Base-by-base conservation (phyloP, 2,329 filamentous ascomycete genomes). In the Diaporthe destruens region DNA sequence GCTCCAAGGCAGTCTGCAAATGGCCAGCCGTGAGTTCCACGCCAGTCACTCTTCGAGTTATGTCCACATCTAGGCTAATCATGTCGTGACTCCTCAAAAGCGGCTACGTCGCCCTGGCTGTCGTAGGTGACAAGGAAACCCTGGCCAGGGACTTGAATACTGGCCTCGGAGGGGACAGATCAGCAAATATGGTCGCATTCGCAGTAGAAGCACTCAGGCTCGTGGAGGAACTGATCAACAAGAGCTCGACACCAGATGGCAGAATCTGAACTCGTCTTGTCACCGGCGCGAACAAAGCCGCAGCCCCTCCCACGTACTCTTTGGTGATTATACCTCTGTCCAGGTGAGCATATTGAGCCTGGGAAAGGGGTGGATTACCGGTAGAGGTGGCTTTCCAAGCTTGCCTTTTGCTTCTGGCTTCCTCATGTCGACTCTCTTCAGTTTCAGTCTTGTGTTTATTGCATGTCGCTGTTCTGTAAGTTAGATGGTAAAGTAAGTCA, bases 41-140 rank as follows among this genome's bases (percentile, higher is more conserved):
- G n/a, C n/a, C 20, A 9, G 23, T 12, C 44, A 32, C n/a, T 11
- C 20, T 55, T 49, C 29, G 29, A 29, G 29, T 29, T 29, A 12
- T 39, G 36, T 34, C 32, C 20, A 12, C 23, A n/a, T 20, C 5
- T n/a, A 23, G 6, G n/a, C 29, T 32, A 20, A 49, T 34, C 29
- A n/a, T n/a, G n/a, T n/a, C n/a, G 66, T 36, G 51, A 36, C 36
- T 29, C 2, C 18, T 2, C 20, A 18, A 11, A 53, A 87, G 85
- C 11, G 90, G 90, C 1, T 92, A 91, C 82, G 88, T 91, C 36
- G 89, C 90, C 20, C 79, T 92, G 49, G 89, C 89, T n/a, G 87
- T 92, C 9, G 85, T 85, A 29, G 84, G 84, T 18, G 84, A 87
- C 23, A 80, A 80, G n/a, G 88, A 86, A 0, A 86, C 83, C 0